These are phyloP conservation scores for Scenedesmus sp. DNA, from an alignment of 163 green algal species.

Conservation along the genomic window DNA sequence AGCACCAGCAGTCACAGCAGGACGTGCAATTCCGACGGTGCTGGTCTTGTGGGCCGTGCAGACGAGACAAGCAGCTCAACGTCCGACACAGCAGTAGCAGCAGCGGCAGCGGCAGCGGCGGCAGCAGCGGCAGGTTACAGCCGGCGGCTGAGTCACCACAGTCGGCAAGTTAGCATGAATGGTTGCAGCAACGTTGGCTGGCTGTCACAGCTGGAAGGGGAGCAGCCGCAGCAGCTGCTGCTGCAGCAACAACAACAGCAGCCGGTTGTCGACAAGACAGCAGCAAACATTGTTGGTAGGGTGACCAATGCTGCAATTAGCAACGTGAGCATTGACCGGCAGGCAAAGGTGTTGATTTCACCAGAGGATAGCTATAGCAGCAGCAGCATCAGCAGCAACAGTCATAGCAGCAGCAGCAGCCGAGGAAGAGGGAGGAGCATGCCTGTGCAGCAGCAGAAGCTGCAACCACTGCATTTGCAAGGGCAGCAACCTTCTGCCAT, in stretches of 20 bases:
- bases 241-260: neutral
- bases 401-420: neutral
- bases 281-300: neutral
- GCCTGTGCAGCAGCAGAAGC: neutral
- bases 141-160: slow-evolving; percentile 9
- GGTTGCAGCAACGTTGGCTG: slow-evolving; percentile 17
- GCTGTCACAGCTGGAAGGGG: neutral
- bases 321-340: neutral
- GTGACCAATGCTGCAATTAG: neutral
- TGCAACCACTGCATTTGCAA: neutral
- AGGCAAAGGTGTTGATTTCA: neutral
- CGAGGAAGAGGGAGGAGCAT: neutral
- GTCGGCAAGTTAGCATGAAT: slow-evolving; percentile 24
- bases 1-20: neutral
- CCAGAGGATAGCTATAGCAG: neutral
- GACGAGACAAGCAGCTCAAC: neutral
- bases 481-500: neutral
- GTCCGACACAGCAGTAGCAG: neutral
- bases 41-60: neutral
- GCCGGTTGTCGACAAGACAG: neutral
- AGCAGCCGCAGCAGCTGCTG: neutral
- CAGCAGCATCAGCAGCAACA: neutral
- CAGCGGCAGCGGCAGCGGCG: neutral
- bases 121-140: neutral
- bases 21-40: neutral